These are phyloP conservation scores for Hanseniaspora nectarophila DNA, from an alignment of 805 yeast genomes.

Conservation along the genomic window DNA sequence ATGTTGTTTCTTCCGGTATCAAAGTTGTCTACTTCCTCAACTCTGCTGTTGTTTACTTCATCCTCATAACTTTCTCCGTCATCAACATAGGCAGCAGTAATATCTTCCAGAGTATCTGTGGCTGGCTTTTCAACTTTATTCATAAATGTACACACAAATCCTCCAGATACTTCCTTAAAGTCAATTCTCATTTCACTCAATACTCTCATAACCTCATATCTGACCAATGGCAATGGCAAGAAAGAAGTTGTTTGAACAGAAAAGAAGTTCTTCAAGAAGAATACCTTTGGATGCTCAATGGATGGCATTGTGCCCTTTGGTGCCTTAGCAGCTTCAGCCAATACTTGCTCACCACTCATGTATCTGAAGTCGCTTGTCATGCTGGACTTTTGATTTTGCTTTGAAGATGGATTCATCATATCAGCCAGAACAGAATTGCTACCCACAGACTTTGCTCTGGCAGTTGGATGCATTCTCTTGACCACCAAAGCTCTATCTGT, in stretches of 20 bases:
- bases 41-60: neutral
- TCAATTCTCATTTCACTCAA: slow-evolving; percentile 65
- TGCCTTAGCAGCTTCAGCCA: slow-evolving; percentile 43
- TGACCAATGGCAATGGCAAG: slow-evolving; percentile 75
- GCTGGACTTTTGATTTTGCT: slow-evolving; percentile 19
- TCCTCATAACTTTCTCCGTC: neutral
- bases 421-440: slow-evolving; percentile 47
- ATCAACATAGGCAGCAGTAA: slow-evolving; percentile 5
- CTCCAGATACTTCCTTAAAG: slow-evolving; percentile 85
- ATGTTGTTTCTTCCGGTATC: slow-evolving; percentile 12
- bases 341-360: slow-evolving; percentile 36
- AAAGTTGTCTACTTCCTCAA: neutral
- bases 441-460: slow-evolving; percentile 69
- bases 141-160: slow-evolving; percentile 68
- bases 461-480: slow-evolving; percentile 56
- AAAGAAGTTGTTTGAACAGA: slow-evolving; percentile 92
- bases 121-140: slow-evolving; percentile 27
- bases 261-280: slow-evolving; percentile 84
- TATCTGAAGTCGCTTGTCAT: slow-evolving; percentile 1
- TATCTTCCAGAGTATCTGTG: slow-evolving; percentile 11
- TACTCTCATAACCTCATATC: slow-evolving; percentile 70
- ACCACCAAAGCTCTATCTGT: slow-evolving; percentile 19
- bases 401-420: neutral
- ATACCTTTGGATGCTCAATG: slow-evolving; percentile 81
- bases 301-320: slow-evolving; percentile 80